Evolutionary conservation across 2,329 filamentous ascomycete genomes (phyloP).

Genomic region (Aspergillus phoenicis): DNA sequence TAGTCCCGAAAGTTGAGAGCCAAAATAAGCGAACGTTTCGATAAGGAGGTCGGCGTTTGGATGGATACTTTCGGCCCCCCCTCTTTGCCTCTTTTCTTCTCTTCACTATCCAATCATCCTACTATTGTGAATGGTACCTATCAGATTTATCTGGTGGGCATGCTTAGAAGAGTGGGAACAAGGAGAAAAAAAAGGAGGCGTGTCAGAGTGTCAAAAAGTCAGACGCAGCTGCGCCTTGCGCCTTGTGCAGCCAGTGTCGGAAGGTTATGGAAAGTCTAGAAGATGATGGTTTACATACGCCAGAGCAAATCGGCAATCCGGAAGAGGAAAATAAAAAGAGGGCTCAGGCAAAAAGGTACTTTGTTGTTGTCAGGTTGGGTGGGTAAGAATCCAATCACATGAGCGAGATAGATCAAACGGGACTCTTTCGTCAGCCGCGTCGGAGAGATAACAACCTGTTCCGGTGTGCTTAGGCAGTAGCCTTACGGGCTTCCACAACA

Average conservation of each 20-base stretch:
- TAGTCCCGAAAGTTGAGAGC: too few species aligned
- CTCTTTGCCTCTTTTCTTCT: too few species aligned
- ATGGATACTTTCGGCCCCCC: too few species aligned
- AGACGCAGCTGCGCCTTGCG: background rate
- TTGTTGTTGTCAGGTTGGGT: constrained; percentile 1
- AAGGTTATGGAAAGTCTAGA: constrained; percentile 2
- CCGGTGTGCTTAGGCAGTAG: constrained; percentile 11
- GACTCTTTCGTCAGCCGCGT: constrained; percentile 16
- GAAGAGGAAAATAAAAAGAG: background rate
- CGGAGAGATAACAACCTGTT: constrained; percentile 23
- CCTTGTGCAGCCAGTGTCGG: background rate
- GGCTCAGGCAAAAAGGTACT: background rate
- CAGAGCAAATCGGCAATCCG: background rate
- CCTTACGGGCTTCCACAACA: background rate
- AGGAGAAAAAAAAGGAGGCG: background rate
- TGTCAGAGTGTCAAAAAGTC: background rate
- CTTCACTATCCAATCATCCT: too few species aligned
- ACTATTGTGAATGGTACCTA: background rate
- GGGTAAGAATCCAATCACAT: constrained; percentile 14
- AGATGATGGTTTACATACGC: background rate
- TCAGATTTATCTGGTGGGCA: background rate
- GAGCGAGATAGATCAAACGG: constrained; percentile 18
- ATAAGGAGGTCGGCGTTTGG: too few species aligned
- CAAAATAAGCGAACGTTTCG: too few species aligned
- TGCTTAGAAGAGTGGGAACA: background rate